phyloP scores from a whole-genome alignment of 2,329 filamentous ascomycete genomes.

The Neofusicoccum kwambonambiense region DNA sequence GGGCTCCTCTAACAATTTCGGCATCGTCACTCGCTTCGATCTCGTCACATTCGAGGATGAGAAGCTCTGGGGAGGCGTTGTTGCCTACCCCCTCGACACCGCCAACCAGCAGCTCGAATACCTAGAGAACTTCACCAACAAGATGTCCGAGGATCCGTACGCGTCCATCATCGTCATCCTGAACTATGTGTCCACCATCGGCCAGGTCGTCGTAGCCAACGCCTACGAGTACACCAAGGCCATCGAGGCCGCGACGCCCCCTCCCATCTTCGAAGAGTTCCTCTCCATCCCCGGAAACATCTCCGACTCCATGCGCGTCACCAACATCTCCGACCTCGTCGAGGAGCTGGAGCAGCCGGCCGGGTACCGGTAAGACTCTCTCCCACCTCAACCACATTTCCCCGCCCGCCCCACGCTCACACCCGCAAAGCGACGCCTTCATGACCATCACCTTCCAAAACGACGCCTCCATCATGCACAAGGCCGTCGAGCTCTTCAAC shows the following conservation, averaged over 20 bases:
- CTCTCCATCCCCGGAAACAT: slow-evolving; percentile 27
- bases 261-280: slow-evolving; percentile 26
- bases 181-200: slow-evolving; percentile 23
- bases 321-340: slow-evolving; percentile 28
- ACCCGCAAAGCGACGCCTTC: slow-evolving; percentile 22
- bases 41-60: slow-evolving; percentile 18
- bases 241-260: slow-evolving; percentile 23
- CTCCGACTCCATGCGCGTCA: slow-evolving; percentile 26
- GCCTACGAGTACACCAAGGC: slow-evolving; percentile 25
- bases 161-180: slow-evolving; percentile 25
- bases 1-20: slow-evolving; percentile 39
- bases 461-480: slow-evolving; percentile 35
- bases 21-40: slow-evolving; percentile 37
- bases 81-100: slow-evolving; percentile 28
- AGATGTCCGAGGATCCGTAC: slow-evolving; percentile 24
- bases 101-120: slow-evolving; percentile 24
- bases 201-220: slow-evolving; percentile 26
- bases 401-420: not conserved
- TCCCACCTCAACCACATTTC: slow-evolving; percentile 14
- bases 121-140: slow-evolving; percentile 24
- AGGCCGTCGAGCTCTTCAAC: slow-evolving; percentile 42
- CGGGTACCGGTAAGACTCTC: slow-evolving; percentile 12
- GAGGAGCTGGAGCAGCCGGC: slow-evolving; percentile 22
- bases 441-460: slow-evolving; percentile 32
- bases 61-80: slow-evolving; percentile 38